phyloP scores from a whole-genome alignment of 164 flowering plant species.

The Kalanchoe fedtschenkoi region DNA sequence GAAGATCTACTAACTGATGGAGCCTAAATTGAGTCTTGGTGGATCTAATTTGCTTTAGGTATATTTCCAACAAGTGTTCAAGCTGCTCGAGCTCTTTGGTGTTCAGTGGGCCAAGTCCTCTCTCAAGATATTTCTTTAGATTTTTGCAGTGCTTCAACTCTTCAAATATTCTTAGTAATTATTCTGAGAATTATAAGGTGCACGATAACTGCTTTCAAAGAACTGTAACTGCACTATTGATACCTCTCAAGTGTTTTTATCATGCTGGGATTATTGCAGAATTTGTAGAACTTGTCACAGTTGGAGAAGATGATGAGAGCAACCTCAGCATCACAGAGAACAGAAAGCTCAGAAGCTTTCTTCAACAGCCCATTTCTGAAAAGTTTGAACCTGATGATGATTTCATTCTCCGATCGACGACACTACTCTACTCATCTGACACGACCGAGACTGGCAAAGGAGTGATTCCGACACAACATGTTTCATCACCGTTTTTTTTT shows the following conservation, averaged over 20 bases:
- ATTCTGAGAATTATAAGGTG: constrained; percentile 10
- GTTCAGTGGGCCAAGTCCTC: constrained; percentile 28
- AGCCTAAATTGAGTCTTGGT: constrained; percentile 11
- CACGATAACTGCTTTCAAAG: constrained; percentile 15
- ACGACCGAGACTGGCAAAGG: no score
- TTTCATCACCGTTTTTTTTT: no score
- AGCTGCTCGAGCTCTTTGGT: constrained; percentile 30
- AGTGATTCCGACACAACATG: no score
- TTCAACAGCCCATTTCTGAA: constrained; percentile 35
- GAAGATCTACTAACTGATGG: constrained; percentile 7
- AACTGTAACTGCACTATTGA: constrained; percentile 26
- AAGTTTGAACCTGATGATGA: no score
- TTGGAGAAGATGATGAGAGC: constrained; percentile 38
- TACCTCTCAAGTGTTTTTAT: constrained; percentile 29
- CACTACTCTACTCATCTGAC: no score
- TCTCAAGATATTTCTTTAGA: constrained; percentile 33
- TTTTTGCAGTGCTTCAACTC: constrained; percentile 35
- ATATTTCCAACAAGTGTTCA: constrained; percentile 12
- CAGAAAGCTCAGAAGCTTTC: constrained; percentile 42
- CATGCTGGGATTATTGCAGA: constrained; percentile 38
- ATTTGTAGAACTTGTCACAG: constrained; percentile 38
- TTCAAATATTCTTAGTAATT: constrained; percentile 35
- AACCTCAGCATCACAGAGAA: constrained; percentile 41
- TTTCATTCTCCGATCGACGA: no score
- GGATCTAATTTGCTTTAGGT: constrained; percentile 11